Evolutionary conservation across 495 filamentous ascomycete species (phyloP).

Genomic region (Neurospora tetrasperma): DNA sequence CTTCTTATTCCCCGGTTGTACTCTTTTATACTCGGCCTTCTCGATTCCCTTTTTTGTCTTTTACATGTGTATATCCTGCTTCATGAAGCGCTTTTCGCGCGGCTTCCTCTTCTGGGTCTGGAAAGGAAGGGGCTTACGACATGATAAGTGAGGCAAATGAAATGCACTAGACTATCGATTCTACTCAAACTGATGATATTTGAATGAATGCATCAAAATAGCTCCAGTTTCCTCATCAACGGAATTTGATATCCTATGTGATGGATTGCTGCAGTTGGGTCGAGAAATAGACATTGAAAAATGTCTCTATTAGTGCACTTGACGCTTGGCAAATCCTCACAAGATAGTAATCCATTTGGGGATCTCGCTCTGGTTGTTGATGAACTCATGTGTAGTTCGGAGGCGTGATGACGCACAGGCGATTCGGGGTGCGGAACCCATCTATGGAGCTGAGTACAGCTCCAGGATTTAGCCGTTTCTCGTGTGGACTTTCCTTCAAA

Average conservation of each 20-base stretch:
- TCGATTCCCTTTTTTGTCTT: conserved; percentile 7
- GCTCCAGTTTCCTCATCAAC: background rate
- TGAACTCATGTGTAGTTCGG: background rate
- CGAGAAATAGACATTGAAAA: background rate
- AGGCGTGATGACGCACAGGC: background rate
- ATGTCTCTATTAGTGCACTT: background rate
- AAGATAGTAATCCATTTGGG: background rate
- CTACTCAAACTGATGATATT: background rate
- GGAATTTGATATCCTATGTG: background rate
- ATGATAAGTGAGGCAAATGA: conserved; percentile 22
- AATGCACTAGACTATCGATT: conserved; percentile 15
- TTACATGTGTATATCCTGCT: conserved; percentile 18
- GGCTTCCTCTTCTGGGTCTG: background rate
- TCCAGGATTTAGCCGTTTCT: background rate
- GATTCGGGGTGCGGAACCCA: background rate
- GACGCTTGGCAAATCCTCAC: background rate
- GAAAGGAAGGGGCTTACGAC: conserved; percentile 20
- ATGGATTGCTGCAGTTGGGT: background rate
- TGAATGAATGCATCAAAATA: background rate
- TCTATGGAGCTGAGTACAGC: background rate
- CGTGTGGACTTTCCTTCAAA: background rate
- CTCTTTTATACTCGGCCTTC: conserved; percentile 12
- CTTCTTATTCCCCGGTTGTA: conserved; percentile 15
- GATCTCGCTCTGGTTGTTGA: background rate
- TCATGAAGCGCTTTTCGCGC: conserved; percentile 2